phyloP scores from a whole-genome alignment of 371 early-diverging fungal species.

The Syncephalis plumigaleata region DNA sequence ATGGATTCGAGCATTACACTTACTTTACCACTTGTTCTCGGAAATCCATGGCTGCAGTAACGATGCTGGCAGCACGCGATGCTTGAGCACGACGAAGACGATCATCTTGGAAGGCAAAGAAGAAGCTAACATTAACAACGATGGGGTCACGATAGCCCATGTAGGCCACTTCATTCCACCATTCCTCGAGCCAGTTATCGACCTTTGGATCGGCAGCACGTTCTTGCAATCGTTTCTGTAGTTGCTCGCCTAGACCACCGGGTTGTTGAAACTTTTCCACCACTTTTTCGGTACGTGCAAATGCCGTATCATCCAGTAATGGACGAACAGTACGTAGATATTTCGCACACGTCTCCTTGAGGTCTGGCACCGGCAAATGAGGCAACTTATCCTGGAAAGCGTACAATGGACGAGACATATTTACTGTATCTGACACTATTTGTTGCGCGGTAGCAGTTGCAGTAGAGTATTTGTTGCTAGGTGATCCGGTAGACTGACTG shows the following conservation, averaged over 20 bases:
- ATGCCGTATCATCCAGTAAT: constrained; percentile 50
- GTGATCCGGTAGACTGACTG: no score
- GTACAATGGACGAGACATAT: constrained; percentile 21
- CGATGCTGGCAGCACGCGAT: constrained; percentile 72
- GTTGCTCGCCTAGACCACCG: constrained; percentile 59
- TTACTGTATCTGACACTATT: no score
- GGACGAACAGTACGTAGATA: constrained; percentile 67
- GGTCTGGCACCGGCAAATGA: constrained; percentile 76
- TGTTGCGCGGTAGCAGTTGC: no score
- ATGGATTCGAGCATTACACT: constrained; percentile 5
- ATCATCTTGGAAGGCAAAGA: constrained; percentile 59
- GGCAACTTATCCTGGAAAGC: constrained; percentile 53
- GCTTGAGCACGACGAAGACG: constrained; percentile 22
- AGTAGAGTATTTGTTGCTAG: no score
- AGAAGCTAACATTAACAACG: constrained; percentile 74
- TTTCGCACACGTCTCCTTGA: constrained; percentile 57
- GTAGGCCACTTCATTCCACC: constrained; percentile 91
- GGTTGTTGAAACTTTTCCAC: constrained; percentile 63
- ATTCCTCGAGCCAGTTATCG: constrained; percentile 84
- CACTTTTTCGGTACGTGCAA: constrained; percentile 38
- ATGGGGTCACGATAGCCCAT: constrained; percentile 92
- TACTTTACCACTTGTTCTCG: constrained; percentile 53
- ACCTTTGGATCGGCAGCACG: constrained; percentile 37
- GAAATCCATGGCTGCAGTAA: constrained; percentile 76
- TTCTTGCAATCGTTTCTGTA: constrained; percentile 67